These are phyloP conservation scores for Caulochytrium protostelioides DNA, from an alignment of 371 early-diverging fungal species.

Conservation along the genomic window DNA sequence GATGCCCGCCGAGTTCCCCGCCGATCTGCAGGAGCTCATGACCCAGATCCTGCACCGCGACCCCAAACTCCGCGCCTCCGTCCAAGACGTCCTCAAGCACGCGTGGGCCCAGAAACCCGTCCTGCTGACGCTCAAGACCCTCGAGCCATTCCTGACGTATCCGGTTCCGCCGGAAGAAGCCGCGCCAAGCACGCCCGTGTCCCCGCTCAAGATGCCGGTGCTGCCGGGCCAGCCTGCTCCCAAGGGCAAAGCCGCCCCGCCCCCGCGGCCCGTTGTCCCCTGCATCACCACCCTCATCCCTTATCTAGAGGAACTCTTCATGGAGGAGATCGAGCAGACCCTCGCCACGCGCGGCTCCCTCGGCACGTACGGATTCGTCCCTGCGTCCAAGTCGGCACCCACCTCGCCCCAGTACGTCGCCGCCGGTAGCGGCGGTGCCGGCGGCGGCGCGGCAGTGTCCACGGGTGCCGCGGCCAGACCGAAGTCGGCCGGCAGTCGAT, in stretches of 20 bases:
- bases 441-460: too few species aligned
- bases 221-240: too few species aligned
- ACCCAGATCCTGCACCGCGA: conserved; percentile 12
- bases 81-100: conserved; percentile 9
- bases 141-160: conserved; percentile 7
- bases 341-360: too few species aligned
- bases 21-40: conserved; percentile 9
- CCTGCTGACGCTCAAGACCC: conserved; percentile 1
- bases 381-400: too few species aligned
- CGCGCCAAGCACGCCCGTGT: too few species aligned
- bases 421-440: too few species aligned
- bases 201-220: too few species aligned
- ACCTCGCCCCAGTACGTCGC: too few species aligned
- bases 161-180: conserved; percentile 4
- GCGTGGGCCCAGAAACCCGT: conserved; percentile 10
- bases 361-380: too few species aligned
- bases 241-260: too few species aligned
- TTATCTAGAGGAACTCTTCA: conserved; percentile 12
- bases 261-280: conserved; percentile 8
- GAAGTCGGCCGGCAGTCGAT: too few species aligned
- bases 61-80: conserved; percentile 5
- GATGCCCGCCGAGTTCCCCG: conserved; percentile 11
- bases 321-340: conserved; percentile 15
- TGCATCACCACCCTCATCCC: conserved; percentile 22
- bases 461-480: too few species aligned